A percentile compares a stretch with the other conserved stretches of the same genome.
phyloP scores from a whole-genome alignment of 129 eudicot genomes.

The Centaurea solstitialis region DNA sequence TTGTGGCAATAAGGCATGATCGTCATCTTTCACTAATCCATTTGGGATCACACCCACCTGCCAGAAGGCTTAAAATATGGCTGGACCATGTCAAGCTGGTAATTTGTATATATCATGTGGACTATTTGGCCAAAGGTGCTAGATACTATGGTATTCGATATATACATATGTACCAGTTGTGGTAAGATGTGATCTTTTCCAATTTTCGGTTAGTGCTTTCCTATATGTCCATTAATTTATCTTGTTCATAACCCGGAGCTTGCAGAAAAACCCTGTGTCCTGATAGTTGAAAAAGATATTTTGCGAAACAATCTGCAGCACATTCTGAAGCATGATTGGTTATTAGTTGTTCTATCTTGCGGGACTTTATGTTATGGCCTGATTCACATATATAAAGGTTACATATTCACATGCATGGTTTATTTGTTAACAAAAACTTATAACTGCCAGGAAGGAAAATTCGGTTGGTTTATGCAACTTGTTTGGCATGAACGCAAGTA shows the following conservation, averaged over 20 bases:
- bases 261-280: neutral
- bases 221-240: neutral
- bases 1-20: neutral
- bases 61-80: neutral
- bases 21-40: neutral
- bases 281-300: neutral
- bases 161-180: neutral
- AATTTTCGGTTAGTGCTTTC: neutral
- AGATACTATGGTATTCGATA: neutral
- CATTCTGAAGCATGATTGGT: neutral
- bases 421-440: neutral
- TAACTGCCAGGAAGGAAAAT: neutral
- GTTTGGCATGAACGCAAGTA: neutral
- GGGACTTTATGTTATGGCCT: neutral
- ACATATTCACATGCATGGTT: neutral
- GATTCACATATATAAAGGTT: neutral
- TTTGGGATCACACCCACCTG: neutral
- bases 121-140: neutral
- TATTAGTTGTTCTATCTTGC: neutral
- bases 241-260: neutral
- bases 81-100: neutral
- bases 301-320: neutral
- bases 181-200: neutral
- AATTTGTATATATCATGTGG: neutral
- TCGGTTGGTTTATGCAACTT: neutral